Evolutionary conservation across 1,139 yeast genomes (phyloP), one percentile per base, ranked within the genome.

Genomic region (Ogataea hybrid): DNA sequence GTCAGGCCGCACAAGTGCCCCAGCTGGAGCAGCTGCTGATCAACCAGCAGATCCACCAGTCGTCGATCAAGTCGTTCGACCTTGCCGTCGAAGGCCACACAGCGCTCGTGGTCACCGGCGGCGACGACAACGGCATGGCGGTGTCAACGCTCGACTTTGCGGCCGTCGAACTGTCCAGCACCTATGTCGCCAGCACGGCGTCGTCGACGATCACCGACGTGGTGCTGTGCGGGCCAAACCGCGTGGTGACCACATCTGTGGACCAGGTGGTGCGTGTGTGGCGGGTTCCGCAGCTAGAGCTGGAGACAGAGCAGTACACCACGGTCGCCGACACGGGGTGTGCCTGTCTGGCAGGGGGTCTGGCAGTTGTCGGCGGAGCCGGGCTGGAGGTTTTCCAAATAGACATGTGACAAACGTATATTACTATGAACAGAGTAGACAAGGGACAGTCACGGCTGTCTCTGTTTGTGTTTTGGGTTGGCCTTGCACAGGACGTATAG

Each of bases 381-480:
- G 94, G 94, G 2, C 55, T 81, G 81, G 82, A 59, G 58, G 32
- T 29, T 10, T 25, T 33, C 16, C 16, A n/a, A 18, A 12, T n/a
- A 23, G 12, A 23, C 27, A 23, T 18, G 7, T 18, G 6, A 2
- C 7, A 18, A 18, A 12, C 6, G 25, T 23, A 7, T 23, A 23
- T 23, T 23, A 30, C 8, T 25, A 30, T 22, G 23, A 15, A 38
- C 37, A 32, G 14, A 17, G n/a, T 10, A 23, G 12, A 23, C n/a
- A 23, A 7, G 3, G n/a, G 9, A 7, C 12, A 11, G 11, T 28
- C 17, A 28, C 11, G 31, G 3, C 23, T 37, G 97, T 68, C 97
- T 87, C 67, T 92, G 98, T 69, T 92, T 92, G 67, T 92, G 98
- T 67, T 88, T 88, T 50, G 90, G 89, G 64, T 89, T 88, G 35